Conservation (phyloP, 495 filamentous ascomycete genomes). For the Aspergillus steynii region DNA sequence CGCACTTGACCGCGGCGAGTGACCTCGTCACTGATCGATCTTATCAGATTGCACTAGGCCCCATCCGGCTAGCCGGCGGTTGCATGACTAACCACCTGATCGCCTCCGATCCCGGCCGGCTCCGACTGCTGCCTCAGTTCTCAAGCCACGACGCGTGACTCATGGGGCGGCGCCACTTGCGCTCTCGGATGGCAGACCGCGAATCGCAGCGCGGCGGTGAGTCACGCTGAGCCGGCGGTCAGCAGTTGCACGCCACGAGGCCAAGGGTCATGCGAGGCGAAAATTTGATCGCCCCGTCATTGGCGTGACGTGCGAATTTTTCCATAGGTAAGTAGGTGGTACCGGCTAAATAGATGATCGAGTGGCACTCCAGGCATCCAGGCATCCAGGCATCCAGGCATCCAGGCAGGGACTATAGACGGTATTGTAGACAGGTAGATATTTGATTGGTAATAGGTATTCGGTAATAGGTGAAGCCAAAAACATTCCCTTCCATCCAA, state of each 20-base stretch:
- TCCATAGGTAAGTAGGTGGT: too few relatives aligned
- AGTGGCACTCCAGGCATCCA: too few relatives aligned
- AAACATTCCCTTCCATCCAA: slow-evolving; percentile 34
- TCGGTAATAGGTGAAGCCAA: slow-evolving; percentile 16
- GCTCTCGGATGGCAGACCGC: background rate
- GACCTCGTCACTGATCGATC: slow-evolving; percentile 13
- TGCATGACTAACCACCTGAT: slow-evolving; percentile 1
- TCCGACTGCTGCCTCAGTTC: background rate
- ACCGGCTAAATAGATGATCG: too few relatives aligned
- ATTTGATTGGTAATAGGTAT: background rate
- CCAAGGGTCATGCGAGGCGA: background rate
- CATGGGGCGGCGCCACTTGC: slow-evolving; percentile 1
- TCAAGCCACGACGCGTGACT: slow-evolving; percentile 2
- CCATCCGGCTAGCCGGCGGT: background rate
- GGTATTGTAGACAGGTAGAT: too few relatives aligned
- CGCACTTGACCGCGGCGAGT: slow-evolving; percentile 3
- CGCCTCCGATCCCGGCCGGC: slow-evolving; percentile 4
- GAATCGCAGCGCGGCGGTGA: background rate
- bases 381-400: too few relatives aligned
- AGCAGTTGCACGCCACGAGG: too few relatives aligned
- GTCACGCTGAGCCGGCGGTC: background rate
- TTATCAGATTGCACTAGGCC: slow-evolving; percentile 26
- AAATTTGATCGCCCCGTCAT: background rate
- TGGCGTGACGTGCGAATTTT: too few relatives aligned
- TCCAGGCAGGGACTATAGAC: too few relatives aligned